phyloP scores from a whole-genome alignment of 257 asterid genomes.

The Lavandula angustifolia region DNA sequence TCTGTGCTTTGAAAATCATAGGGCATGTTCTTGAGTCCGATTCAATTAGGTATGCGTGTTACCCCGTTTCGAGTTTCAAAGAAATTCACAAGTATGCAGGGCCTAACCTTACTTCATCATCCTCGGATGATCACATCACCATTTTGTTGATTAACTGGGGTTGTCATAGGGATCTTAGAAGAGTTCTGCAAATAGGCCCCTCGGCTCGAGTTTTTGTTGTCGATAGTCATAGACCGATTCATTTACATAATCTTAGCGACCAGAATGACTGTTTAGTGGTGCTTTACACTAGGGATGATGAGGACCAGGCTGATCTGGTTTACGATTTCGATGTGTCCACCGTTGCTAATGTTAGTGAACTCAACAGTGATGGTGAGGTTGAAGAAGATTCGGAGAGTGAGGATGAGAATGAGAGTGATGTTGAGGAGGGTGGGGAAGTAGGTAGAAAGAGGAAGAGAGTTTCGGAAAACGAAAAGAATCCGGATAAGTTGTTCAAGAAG shows the following conservation, averaged over 20 bases:
- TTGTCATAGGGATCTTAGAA: constrained; percentile 86
- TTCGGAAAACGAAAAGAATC: constrained; percentile 53
- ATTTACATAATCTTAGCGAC: constrained; percentile 78
- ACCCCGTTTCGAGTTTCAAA: constrained; percentile 87
- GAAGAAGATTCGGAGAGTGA: constrained; percentile 72
- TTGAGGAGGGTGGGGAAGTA: constrained; percentile 54
- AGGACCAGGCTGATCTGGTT: constrained; percentile 75
- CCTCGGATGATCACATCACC: constrained; percentile 62
- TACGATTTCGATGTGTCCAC: constrained; percentile 84
- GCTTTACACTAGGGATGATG: constrained; percentile 81
- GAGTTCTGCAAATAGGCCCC: constrained; percentile 58
- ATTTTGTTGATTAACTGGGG: constrained; percentile 96
- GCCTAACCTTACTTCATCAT: constrained; percentile 43
- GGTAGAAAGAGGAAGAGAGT: constrained; percentile 66
- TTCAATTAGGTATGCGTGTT: constrained; percentile 96
- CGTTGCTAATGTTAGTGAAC: constrained; percentile 81
- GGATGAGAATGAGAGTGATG: constrained; percentile 60
- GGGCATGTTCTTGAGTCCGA: constrained; percentile 87
- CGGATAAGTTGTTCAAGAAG: constrained; percentile 67
- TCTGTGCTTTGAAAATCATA: constrained; percentile 82
- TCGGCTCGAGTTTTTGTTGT: constrained; percentile 77
- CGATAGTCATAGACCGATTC: constrained; percentile 97
- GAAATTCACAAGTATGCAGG: constrained; percentile 87
- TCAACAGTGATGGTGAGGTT: constrained; percentile 79
- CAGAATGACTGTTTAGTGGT: constrained; percentile 80